phyloP scores from a whole-genome alignment of 2,329 filamentous ascomycete species.

The Aspergillus vadensis region DNA sequence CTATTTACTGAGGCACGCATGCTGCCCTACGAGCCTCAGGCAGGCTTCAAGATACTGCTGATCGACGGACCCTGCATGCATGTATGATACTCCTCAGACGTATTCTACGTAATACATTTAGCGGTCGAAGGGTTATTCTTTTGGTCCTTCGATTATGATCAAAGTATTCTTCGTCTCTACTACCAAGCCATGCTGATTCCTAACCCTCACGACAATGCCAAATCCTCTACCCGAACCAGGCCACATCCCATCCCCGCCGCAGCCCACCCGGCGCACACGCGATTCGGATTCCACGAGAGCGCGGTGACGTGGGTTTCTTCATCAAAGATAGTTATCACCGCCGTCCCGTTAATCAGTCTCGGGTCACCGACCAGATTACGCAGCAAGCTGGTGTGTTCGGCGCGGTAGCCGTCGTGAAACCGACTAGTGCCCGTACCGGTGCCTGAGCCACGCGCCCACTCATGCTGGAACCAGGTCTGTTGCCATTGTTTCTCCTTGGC shows the following conservation, averaged over 20 bases:
- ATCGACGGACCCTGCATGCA: neutral
- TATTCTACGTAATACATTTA: neutral
- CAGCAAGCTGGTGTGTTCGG: conserved; percentile 38
- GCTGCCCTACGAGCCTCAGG: neutral
- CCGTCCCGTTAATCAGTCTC: conserved; percentile 35
- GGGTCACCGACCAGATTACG: conserved; percentile 34
- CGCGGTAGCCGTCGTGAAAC: conserved; percentile 49
- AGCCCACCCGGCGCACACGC: conserved; percentile 66
- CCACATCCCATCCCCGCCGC: conserved; percentile 68
- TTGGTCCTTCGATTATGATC: neutral
- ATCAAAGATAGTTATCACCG: conserved; percentile 57
- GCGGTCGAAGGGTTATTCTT: neutral
- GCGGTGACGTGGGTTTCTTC: conserved; percentile 64
- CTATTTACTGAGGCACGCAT: too few species aligned
- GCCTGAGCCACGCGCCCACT: conserved; percentile 48
- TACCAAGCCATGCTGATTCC: conserved; percentile 6
- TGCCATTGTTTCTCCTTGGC: conserved; percentile 55
- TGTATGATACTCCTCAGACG: neutral
- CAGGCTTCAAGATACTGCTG: neutral
- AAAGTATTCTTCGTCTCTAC: neutral
- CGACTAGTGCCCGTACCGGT: conserved; percentile 41
- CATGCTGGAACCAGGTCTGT: conserved; percentile 60
- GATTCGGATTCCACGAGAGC: conserved; percentile 69
- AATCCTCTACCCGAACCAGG: conserved; percentile 66
- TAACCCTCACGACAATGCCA: conserved; percentile 46